phyloP scores from a whole-genome alignment of 1,139 yeast genomes.

The Wickerhamiella infanticola region DNA sequence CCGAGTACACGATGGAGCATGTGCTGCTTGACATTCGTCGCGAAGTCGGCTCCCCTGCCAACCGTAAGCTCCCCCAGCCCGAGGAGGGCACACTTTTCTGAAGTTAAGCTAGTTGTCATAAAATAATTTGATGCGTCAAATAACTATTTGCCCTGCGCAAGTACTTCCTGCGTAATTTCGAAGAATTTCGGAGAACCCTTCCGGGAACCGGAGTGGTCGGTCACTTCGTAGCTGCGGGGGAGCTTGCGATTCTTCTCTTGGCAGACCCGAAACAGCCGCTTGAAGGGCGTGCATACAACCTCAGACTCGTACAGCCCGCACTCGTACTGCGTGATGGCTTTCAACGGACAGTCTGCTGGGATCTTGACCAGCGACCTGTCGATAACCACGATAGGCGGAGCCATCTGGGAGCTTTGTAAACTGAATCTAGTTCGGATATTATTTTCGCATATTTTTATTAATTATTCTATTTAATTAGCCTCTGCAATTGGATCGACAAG shows the following conservation, averaged over 20 bases:
- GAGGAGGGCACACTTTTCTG: constrained; percentile 59
- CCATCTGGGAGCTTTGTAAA: background rate
- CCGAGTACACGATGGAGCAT: constrained; percentile 83
- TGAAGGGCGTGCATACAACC: constrained; percentile 35
- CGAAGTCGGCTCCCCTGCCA: constrained; percentile 71
- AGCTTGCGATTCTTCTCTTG: background rate
- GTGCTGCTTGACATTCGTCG: constrained; percentile 69
- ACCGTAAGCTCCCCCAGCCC: constrained; percentile 82
- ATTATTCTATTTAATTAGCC: too few species aligned
- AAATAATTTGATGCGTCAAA: too few species aligned
- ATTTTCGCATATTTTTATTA: too few species aligned
- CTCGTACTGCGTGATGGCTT: constrained; percentile 35
- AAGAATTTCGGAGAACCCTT: background rate
- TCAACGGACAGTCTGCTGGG: constrained; percentile 28
- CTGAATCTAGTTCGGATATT: too few species aligned
- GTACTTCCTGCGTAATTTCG: background rate
- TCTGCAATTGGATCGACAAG: too few species aligned
- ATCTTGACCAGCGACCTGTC: background rate
- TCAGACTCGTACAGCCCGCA: constrained; percentile 26
- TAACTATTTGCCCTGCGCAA: background rate
- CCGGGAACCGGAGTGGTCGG: background rate
- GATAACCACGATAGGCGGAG: constrained; percentile 2
- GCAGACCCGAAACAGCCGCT: constrained; percentile 34
- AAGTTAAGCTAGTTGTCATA: too few species aligned
- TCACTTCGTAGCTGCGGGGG: background rate